phyloP scores from a whole-genome alignment of 208 protist genomes.

The Leishmania mexicana region DNA sequence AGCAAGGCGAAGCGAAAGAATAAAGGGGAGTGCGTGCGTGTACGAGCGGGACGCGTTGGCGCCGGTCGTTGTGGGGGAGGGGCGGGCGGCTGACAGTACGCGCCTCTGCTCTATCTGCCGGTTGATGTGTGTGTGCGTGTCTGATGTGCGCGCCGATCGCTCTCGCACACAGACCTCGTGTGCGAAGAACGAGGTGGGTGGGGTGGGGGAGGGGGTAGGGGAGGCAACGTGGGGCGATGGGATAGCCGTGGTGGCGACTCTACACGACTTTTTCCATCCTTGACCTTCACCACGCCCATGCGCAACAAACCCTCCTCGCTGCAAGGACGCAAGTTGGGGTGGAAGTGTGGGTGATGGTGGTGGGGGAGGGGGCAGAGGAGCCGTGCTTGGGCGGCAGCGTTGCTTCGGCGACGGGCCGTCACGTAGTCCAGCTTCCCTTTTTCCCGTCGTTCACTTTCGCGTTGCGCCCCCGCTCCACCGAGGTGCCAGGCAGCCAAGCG shows the following conservation, averaged over 20 bases:
- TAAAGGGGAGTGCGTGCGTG: background rate
- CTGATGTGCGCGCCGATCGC: background rate
- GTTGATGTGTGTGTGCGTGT: background rate
- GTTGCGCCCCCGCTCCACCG: background rate
- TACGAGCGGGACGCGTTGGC: no score
- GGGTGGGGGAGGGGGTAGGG: no score
- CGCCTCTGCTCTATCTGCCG: background rate
- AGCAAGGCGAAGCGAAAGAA: constrained; percentile 6
- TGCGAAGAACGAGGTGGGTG: background rate
- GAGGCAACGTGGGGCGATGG: background rate
- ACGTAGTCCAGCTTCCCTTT: no score
- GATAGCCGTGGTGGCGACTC: background rate
- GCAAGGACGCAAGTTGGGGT: background rate
- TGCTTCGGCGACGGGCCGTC: background rate
- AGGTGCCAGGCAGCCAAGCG: background rate
- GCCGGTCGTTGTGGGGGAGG: background rate
- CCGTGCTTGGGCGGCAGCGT: no score
- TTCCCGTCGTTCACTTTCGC: background rate
- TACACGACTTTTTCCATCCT: background rate
- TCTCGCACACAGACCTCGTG: background rate
- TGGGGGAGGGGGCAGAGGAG: background rate
- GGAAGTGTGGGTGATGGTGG: no score
- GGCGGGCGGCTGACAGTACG: background rate
- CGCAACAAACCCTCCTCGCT: background rate
- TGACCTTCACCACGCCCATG: background rate